A percentile compares a stretch with the other conserved stretches of the same genome.
Conservation (phyloP, 2,329 filamentous ascomycete species). For the Talaromyces islandicus region DNA sequence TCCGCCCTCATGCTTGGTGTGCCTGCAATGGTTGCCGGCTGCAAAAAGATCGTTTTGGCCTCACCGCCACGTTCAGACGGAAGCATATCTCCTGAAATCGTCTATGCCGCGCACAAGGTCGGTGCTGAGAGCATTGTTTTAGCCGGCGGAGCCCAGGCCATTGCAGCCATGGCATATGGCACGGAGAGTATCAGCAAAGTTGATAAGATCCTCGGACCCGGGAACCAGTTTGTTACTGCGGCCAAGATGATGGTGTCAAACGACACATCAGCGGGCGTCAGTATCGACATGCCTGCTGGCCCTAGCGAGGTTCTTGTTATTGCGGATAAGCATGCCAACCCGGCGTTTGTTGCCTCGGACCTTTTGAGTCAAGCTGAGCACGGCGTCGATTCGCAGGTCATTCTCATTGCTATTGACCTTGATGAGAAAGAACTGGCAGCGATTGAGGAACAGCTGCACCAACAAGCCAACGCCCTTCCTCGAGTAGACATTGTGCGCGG, state of each 20-base stretch:
- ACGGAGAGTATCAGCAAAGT: conserved; percentile 93
- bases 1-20: conserved; percentile 98
- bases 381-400: conserved; percentile 91
- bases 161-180: conserved; percentile 95
- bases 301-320: conserved; percentile 96
- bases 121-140: conserved; percentile 94
- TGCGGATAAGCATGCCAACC: conserved; percentile 80
- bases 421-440: conserved; percentile 65
- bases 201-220: conserved; percentile 96
- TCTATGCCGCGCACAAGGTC: conserved; percentile 95
- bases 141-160: conserved; percentile 89
- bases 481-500: conserved; percentile 89
- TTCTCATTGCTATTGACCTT: conserved; percentile 80
- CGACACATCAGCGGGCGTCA: conserved; percentile 88
- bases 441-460: conserved; percentile 87
- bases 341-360: conserved; percentile 92
- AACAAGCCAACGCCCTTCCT: conserved; percentile 78
- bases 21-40: conserved; percentile 94
- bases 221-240: conserved; percentile 97
- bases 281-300: conserved; percentile 97
- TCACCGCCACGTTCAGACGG: conserved; percentile 87
- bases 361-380: conserved; percentile 94
- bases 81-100: conserved; percentile 89
- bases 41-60: conserved; percentile 88
- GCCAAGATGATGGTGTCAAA: conserved; percentile 98